Percentiles rank a stretch among this genome's conserved stretches.
Conservation (phyloP, 148 eudicot genomes). For the Vaccinium vitisidaea region DNA sequence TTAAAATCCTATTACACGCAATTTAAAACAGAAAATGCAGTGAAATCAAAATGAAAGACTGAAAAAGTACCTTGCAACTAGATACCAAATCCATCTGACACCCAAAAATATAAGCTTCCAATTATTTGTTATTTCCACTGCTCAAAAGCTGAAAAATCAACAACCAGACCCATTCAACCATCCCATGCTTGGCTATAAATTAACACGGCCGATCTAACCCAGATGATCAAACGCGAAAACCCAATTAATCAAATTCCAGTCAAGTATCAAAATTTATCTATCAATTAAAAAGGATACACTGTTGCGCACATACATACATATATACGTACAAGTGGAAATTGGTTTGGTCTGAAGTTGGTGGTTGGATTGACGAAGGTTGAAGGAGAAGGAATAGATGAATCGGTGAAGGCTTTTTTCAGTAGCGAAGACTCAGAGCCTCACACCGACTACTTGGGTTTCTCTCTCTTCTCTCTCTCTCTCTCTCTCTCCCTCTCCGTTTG, state of each 20-base stretch:
- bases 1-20: not conserved
- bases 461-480: not conserved
- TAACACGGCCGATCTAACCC: constrained; percentile 20
- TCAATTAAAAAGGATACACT: not conserved
- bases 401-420: not conserved
- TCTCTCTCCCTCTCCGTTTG: not conserved
- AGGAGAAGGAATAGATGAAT: not conserved
- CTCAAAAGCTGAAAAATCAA: constrained; percentile 1
- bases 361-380: not conserved
- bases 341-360: not conserved
- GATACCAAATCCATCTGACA: constrained; percentile 68
- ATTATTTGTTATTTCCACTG: not conserved
- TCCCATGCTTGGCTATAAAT: not conserved
- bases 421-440: not conserved
- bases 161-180: not conserved
- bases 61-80: constrained; percentile 59
- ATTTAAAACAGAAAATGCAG: not conserved
- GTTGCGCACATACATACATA: too few species aligned
- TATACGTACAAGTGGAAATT: not conserved
- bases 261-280: not conserved
- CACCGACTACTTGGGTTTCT: constrained; percentile 3
- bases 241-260: not conserved
- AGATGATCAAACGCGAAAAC: not conserved
- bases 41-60: not conserved
- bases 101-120: not conserved